Percentiles rank a stretch among this genome's conserved stretches.
Evolutionary conservation across 148 eudicot genomes (phyloP).

Genomic region (Tetragonia tetragonoides): DNA sequence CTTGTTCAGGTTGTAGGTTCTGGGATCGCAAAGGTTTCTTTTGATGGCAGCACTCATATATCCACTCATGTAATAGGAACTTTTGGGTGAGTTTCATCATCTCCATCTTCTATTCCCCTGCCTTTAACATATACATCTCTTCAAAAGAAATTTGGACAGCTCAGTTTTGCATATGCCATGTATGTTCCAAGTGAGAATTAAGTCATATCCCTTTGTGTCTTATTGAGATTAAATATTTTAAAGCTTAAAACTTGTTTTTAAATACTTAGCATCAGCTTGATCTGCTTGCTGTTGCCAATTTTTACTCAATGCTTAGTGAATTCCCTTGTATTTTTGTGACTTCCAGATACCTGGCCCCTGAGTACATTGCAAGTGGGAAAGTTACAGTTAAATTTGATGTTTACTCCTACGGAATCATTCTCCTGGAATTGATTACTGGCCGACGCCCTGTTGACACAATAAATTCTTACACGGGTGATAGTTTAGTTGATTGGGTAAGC

Average conservation of each 20-base stretch:
- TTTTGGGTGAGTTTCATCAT: constrained; percentile 65
- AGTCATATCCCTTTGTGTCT: not conserved
- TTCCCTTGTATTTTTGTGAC: constrained; percentile 11
- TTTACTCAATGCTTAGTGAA: not conserved
- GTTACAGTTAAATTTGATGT: constrained; percentile 92
- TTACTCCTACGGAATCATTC: constrained; percentile 89
- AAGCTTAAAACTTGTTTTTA: not conserved
- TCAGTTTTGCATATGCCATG: too few species aligned
- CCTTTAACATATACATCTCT: not conserved
- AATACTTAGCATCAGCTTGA: not conserved
- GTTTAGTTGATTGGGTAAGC: constrained; percentile 97
- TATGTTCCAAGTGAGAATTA: not conserved
- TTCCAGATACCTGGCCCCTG: constrained; percentile 86
- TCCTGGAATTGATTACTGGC: constrained; percentile 85
- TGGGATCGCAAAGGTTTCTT: constrained; percentile 87
- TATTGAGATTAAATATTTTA: not conserved
- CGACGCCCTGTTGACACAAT: constrained; percentile 76
- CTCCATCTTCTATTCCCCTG: not conserved
- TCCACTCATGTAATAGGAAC: constrained; percentile 99
- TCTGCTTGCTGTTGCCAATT: not conserved
- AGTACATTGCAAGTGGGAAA: constrained; percentile 90
- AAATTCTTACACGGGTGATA: constrained; percentile 69
- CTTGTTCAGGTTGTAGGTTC: constrained; percentile 85
- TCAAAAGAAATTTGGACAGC: too few species aligned
- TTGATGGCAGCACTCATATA: constrained; percentile 81